phyloP scores from a whole-genome alignment of 2,329 filamentous ascomycete genomes.

The Ceratocystis eucalypticola region DNA sequence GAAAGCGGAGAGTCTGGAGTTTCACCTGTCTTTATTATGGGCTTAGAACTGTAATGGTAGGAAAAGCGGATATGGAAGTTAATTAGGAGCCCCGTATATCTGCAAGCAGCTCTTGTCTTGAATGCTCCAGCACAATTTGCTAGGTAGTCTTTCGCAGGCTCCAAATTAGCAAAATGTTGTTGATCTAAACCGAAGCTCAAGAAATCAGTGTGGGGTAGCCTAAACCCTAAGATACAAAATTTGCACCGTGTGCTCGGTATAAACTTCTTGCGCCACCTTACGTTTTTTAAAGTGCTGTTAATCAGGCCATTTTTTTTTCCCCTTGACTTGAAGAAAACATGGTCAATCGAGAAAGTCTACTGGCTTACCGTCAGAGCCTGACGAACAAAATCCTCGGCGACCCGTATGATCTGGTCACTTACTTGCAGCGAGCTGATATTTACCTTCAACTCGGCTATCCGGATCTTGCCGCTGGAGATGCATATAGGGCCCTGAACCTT shows the following conservation, averaged over 20 bases:
- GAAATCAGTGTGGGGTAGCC: no score
- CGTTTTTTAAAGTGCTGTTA: no score
- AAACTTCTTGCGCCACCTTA: no score
- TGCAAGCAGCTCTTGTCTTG: no score
- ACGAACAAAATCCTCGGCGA: constrained; percentile 40
- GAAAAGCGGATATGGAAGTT: no score
- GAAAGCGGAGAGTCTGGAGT: neutral
- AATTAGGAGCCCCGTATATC: no score
- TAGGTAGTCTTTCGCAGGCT: no score
- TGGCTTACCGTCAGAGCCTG: constrained; percentile 41
- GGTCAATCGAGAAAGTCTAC: constrained; percentile 25
- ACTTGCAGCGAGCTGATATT: constrained; percentile 54
- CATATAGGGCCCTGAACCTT: constrained; percentile 78
- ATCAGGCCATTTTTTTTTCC: neutral
- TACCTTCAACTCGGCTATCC: constrained; percentile 70
- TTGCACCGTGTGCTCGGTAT: constrained; percentile 16
- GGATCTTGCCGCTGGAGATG: constrained; percentile 78
- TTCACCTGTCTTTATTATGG: neutral
- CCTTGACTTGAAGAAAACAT: neutral
- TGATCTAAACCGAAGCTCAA: no score
- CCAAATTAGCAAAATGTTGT: no score
- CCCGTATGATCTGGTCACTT: constrained; percentile 50
- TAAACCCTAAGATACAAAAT: no score
- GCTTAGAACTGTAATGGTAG: neutral
- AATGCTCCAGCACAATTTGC: no score